Conservation (phyloP, 2,329 filamentous ascomycete species). For the Penicillium sp. region DNA sequence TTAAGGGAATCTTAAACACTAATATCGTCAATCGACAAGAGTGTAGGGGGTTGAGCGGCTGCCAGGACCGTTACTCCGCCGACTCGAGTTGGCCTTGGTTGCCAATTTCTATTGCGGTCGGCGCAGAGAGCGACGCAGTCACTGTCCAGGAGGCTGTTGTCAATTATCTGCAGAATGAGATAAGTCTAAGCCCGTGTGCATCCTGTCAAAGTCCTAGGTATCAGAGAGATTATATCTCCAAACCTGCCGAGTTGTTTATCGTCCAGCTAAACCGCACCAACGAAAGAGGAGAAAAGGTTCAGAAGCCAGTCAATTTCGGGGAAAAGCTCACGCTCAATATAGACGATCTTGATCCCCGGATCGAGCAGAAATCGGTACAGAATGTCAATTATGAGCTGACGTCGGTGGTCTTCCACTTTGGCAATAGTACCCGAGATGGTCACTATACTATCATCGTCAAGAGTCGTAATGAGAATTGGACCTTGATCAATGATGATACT, state of each 20-base stretch:
- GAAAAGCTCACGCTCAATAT: background rate
- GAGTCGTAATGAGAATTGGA: conserved; percentile 22
- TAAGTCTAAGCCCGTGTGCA: too few relatives aligned
- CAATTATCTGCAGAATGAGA: background rate
- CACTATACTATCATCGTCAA: conserved; percentile 32
- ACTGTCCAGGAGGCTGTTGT: background rate
- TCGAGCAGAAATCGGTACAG: background rate
- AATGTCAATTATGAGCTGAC: conserved; percentile 30
- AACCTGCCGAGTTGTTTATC: conserved; percentile 27
- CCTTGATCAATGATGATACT: conserved; percentile 14
- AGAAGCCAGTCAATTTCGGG: background rate
- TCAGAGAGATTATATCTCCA: conserved; percentile 6
- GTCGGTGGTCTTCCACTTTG: conserved; percentile 29
- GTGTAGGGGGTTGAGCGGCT: background rate
- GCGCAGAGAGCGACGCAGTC: background rate
- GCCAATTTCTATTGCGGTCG: background rate
- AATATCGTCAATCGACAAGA: background rate
- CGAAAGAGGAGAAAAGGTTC: background rate
- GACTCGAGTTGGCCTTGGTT: background rate
- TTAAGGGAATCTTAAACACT: background rate
- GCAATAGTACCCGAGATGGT: conserved; percentile 5
- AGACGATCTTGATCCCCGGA: background rate
- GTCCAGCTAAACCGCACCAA: conserved; percentile 23
- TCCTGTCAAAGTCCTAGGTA: too few relatives aligned
- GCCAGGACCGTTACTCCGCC: background rate